Evolutionary conservation across 768 basidiomycete genomes (phyloP), one percentile per base, ranked within the genome.

Genomic region (Russula vinacea): DNA sequence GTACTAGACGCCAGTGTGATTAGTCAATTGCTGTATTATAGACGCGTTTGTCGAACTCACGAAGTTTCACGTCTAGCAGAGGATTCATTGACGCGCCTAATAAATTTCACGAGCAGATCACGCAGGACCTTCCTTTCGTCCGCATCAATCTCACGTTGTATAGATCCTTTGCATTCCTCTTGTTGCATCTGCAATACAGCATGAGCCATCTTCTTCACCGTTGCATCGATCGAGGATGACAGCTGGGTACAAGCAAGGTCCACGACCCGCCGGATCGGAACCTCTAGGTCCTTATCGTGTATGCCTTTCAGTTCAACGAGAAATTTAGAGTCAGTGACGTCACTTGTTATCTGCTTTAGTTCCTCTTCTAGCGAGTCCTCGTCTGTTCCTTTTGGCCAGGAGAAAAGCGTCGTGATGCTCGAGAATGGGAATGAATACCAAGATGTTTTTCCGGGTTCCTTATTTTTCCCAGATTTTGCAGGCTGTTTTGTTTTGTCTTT

Each of bases 161-260:
- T n/a, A 14, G 10, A 17, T 7, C 40, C 42, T 19, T 22, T 45
- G 37, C 56, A 58, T 2, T 35, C 51, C 0, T 58, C 62, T 13
- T 61, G 35, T 39, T 69, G 70, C n/a, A 62, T 62, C 4, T 16
- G 5, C 16, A 56, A 22, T 2, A 67, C 62, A 4, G 33, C 45
- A 2, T 3, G 32, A 0, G 56, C 19, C 32, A 62, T 26, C 17
- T 62, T 58, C 10, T 54, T 39, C 49, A 49, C 63, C 1, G 42
- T 33, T 7, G 4, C 2, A 17, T 59, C 52, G 14, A 71, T 42
- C 2, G n/a, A 52, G 0, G 56, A 42, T 1, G 37, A 17, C 0
- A 71, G 57, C 7, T 65, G 49, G 3, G 35, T 17, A 16, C 24
- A 32, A 1, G 69, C 69, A 17, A 54, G 19, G 14, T 3, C 26